Conservation (phyloP, 2,329 filamentous ascomycete genomes). For the Colletotrichum acutatum region DNA sequence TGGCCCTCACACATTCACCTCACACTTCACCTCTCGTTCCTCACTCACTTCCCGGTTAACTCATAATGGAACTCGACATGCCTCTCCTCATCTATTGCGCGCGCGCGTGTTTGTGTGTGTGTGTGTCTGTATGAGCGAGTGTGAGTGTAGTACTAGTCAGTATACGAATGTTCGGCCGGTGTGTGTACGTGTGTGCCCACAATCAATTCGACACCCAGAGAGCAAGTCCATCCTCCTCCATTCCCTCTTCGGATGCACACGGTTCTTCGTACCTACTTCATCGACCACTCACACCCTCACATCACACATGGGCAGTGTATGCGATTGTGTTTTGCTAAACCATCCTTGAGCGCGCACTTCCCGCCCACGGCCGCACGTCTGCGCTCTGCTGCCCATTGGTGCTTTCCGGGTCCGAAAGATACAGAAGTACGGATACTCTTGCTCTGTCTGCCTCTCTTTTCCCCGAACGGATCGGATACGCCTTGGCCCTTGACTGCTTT, state of each 20-base stretch:
- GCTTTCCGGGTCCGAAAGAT: neutral
- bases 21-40: neutral
- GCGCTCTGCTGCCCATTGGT: neutral
- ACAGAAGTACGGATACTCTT: neutral
- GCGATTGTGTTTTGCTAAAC: neutral
- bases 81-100: neutral
- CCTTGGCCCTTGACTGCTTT: neutral
- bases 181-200: neutral
- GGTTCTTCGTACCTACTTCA: neutral
- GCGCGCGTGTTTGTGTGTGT: neutral
- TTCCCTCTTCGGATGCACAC: neutral
- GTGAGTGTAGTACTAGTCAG: neutral
- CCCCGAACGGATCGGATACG: no score
- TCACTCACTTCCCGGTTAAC: neutral
- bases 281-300: neutral
- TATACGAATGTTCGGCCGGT: neutral
- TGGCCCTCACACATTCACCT: constrained; percentile 2
- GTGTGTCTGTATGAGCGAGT: neutral
- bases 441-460: neutral
- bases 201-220: constrained; percentile 1
- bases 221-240: neutral
- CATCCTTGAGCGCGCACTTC: constrained; percentile 7
- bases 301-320: neutral
- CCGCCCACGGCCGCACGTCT: neutral
- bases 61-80: neutral